Evolutionary conservation across 73 alveolate genomes (phyloP).

Genomic region (Strombidium stylifer): DNA sequence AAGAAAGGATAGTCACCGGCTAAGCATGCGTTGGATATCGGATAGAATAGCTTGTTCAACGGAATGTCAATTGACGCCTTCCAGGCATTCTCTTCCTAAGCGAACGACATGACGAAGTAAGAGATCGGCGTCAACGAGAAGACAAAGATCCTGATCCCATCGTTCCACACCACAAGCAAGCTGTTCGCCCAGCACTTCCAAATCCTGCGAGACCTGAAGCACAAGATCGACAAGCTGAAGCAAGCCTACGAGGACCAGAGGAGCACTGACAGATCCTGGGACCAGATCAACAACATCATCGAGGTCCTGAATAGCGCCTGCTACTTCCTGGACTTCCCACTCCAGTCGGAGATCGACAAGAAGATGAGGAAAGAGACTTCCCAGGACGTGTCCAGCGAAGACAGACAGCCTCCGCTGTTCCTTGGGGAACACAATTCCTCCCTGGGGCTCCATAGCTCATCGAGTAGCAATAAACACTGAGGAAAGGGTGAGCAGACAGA

Average conservation of each 20-base stretch:
- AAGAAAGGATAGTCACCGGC: slow-evolving; percentile 1
- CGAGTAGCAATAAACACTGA: no score
- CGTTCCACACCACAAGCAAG: slow-evolving; percentile 48
- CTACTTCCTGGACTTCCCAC: slow-evolving; percentile 55
- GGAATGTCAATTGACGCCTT: not conserved
- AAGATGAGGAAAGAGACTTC: no score
- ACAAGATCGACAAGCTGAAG: slow-evolving; percentile 46
- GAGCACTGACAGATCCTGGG: slow-evolving; percentile 53
- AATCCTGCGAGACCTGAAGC: slow-evolving; percentile 50
- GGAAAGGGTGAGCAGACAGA: no score
- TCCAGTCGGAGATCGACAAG: slow-evolving; percentile 15
- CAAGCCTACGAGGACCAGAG: slow-evolving; percentile 28
- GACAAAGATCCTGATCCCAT: slow-evolving; percentile 51
- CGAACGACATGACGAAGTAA: not conserved
- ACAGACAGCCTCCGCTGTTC: no score
- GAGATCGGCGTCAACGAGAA: slow-evolving; percentile 17
- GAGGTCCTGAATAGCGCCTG: slow-evolving; percentile 51
- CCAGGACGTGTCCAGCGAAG: no score
- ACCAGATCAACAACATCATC: slow-evolving; percentile 23
- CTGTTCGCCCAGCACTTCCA: slow-evolving; percentile 52
- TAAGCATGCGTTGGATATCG: not conserved
- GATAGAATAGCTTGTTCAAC: no score
- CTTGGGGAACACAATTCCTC: no score
- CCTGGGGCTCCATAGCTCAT: no score
- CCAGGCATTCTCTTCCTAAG: not conserved